Evolutionary conservation across 2,329 filamentous ascomycete genomes (phyloP).

Genomic region (Xylariales sp.): DNA sequence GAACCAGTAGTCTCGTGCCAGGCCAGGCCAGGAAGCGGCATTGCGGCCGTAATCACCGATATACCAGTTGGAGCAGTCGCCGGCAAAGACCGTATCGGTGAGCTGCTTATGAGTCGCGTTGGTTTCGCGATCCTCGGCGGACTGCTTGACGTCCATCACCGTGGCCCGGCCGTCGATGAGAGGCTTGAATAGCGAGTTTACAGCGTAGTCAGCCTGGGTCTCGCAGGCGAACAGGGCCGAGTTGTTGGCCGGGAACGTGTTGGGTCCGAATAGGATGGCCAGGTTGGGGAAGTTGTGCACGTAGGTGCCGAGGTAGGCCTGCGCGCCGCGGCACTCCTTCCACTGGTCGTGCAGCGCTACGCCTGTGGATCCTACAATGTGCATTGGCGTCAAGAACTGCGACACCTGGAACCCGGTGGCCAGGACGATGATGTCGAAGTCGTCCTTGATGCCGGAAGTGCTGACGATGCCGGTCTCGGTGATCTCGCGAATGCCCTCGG

Average conservation of each 20-base stretch:
- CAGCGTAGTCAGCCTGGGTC: conserved; percentile 21
- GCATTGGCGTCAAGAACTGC: conserved; percentile 20
- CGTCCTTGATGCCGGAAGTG: conserved; percentile 11
- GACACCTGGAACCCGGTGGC: conserved; percentile 21
- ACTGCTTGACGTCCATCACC: too few species aligned
- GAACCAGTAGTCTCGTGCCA: too few species aligned
- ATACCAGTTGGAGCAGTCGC: too few species aligned
- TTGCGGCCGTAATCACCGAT: too few species aligned
- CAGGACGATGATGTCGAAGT: conserved; percentile 21
- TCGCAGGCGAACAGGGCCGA: conserved; percentile 20
- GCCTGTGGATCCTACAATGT: conserved; percentile 18
- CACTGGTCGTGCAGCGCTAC: conserved; percentile 19
- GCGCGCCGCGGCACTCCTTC: conserved; percentile 18
- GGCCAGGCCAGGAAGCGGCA: too few species aligned
- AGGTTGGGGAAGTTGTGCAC: conserved; percentile 27
- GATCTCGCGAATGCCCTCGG: conserved; percentile 17
- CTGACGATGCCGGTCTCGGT: conserved; percentile 21
- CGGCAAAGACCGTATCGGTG: too few species aligned
- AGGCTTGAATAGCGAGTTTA: conserved; percentile 22
- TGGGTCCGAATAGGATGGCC: conserved; percentile 22
- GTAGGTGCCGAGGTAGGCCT: conserved; percentile 24
- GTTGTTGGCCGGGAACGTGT: conserved; percentile 21
- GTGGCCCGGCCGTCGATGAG: too few species aligned
- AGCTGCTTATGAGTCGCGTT: too few species aligned
- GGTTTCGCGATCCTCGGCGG: too few species aligned